These are phyloP conservation scores for Capniomyces stellatus DNA, from an alignment of 371 early-diverging fungal genomes.

Conservation along the genomic window DNA sequence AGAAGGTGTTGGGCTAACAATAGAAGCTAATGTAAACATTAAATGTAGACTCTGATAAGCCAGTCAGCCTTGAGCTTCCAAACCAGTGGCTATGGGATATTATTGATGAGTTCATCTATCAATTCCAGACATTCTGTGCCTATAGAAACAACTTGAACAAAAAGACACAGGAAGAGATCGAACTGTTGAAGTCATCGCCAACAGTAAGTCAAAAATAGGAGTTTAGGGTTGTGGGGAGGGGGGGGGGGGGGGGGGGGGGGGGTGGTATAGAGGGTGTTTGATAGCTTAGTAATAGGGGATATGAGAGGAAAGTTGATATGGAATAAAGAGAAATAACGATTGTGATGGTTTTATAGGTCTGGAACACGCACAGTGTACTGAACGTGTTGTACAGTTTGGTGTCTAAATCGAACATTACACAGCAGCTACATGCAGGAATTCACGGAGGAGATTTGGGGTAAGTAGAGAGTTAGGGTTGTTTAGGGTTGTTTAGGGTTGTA, in stretches of 20 bases:
- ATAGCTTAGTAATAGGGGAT: too few species aligned
- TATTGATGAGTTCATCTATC: conserved; percentile 95
- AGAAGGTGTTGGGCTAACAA: neutral
- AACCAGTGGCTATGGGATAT: conserved; percentile 98
- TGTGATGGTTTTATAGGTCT: conserved; percentile 78
- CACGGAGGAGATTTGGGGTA: conserved; percentile 71
- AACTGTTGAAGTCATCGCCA: conserved; percentile 42
- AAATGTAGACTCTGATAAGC: conserved; percentile 41
- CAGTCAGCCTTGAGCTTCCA: conserved; percentile 75
- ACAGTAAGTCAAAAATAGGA: neutral
- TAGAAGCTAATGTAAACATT: conserved; percentile 13
- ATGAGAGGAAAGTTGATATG: too few species aligned
- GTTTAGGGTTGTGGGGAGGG: too few species aligned
- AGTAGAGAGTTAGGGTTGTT: too few species aligned
- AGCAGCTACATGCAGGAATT: conserved; percentile 72
- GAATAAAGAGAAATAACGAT: too few species aligned
- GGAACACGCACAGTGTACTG: conserved; percentile 88
- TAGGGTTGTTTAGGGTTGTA: too few species aligned
- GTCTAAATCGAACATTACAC: conserved; percentile 82
- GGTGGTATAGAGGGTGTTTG: too few species aligned
- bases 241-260: too few species aligned
- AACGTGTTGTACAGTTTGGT: conserved; percentile 86
- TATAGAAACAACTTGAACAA: conserved; percentile 69
- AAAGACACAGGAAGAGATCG: conserved; percentile 65
- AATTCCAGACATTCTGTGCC: conserved; percentile 91